Base-by-base conservation (phyloP, 345 rosid genomes). In the Pistacia integerrima region DNA sequence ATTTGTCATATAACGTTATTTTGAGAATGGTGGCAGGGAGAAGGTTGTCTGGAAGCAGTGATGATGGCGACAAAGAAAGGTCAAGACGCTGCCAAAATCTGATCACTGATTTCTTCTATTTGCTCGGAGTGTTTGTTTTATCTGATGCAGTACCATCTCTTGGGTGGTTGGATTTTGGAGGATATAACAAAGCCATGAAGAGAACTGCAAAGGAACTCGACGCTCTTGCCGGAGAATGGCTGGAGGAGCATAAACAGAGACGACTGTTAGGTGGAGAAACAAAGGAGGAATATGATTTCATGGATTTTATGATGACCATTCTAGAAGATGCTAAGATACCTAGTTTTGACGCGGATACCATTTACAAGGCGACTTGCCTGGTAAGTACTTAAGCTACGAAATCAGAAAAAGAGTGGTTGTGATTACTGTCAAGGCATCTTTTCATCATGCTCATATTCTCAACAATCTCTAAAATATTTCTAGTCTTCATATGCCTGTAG, bases 211-310 rank as follows among this genome's bases (percentile, higher is more conserved):
- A 73, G 8, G 87, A 79, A 69, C 60, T 82, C 64, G 86, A 89
- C 48, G 33, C 16, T 22, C n/a, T 86, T 9, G 11, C 79, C 1
- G 73, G 52, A 64, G 71, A 49, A 0, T 86, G 87, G 88, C 58
- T 88, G 8, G 73, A 82, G 30, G 90, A 88, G 77, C 91, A 87
- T 72, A 83, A 84, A 56, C 69, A 76, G 46, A 82, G 22, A 71
- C 56, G 78, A 25, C 1, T 13, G 41, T 38, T 28, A 57, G 52
- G 52, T 55, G 80, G 81, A 17, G 68, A 67, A 4, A 11, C 18
- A 0, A 64, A 77, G 33, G 30, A 72, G 46, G 79, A 80, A 20
- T 33, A 73, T 49, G 90, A 84, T 77, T 82, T 87, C 86, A 64
- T 84, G 77, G 86, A 84, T 74, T 80, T 75, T 58, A 76, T 85